Base-by-base conservation (phyloP, 2,329 filamentous ascomycete genomes). In the Plectosphaerella sp. region DNA sequence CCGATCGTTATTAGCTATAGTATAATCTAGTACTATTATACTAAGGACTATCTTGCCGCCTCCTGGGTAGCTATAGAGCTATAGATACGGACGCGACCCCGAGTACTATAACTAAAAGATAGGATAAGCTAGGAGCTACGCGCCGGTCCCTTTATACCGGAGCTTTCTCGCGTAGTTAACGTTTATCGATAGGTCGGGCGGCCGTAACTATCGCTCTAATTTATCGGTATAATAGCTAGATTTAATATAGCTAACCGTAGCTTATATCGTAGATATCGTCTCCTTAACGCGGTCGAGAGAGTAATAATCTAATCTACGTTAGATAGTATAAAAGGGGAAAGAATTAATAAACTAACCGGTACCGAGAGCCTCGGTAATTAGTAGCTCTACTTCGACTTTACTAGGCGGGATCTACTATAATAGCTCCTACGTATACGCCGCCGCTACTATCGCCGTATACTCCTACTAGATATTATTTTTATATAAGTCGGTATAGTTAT, bases 401-500 rank as follows among this genome's bases (percentile, higher is more conserved):
- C n/a, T n/a, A 3, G 42, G 5, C 18, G 42, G 42, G 4, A 45
- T 16, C 5, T 45, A 24, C 4, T 15, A 6, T 6, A 54, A 15
- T 28, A 54, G 48, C 33, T 54, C 52, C 51, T 59, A 61, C 5
- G 58, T 52, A 48, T 53, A 64, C 10, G 57, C 61, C 3, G 62
- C 59, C 1, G 61, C 58, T 1, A 54, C 58, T 14, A 55, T 48
- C 6, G 62, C 55, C 5, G 60, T 51, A 47, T 62, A 62, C 14
- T 48, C 20, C 45, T 63, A 60, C 62, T 58, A 65, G 22, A 10
- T 20, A 10, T 61, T 54, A 49, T 60, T 62, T 39, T 64, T 65
- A 43, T 64, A 58, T 2, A 56, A 53, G 45, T 67, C 64, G 3
- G 63, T 53, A 45, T 68, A 68, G 51, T 68, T 64, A 47, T 58